Evolutionary conservation across 306 rosid species (phyloP).

Genomic region (Ochetophila trinervis): DNA sequence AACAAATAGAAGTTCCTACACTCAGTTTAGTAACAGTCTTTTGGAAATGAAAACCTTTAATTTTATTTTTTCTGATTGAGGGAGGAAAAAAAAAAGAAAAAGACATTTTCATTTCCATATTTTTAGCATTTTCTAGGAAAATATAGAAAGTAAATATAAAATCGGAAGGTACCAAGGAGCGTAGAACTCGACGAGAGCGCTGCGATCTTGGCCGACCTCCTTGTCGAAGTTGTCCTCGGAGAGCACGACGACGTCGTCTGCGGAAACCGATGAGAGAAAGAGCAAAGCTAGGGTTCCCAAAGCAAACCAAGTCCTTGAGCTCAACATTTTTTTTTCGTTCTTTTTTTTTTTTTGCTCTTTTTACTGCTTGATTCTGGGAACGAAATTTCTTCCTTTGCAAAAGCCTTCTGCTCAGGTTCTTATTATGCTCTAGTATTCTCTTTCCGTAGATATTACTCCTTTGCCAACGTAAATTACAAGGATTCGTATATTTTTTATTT

Average conservation of each 20-base stretch:
- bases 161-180: constrained; percentile 70
- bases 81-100: neutral
- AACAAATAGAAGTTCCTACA: neutral
- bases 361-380: neutral
- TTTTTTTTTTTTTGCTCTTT: neutral
- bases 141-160: neutral
- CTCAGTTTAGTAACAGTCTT: neutral
- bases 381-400: neutral
- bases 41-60: neutral
- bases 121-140: neutral
- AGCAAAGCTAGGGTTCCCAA: constrained; percentile 43
- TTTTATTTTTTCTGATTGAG: too few relatives aligned
- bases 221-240: constrained; percentile 56
- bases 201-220: constrained; percentile 83
- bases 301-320: constrained; percentile 33
- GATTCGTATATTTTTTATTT: too few relatives aligned
- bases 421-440: too few relatives aligned
- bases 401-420: neutral
- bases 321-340: constrained; percentile 34
- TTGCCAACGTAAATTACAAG: too few relatives aligned
- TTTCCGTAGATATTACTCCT: too few relatives aligned
- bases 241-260: constrained; percentile 70
- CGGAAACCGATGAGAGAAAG: constrained; percentile 42
- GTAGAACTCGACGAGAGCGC: constrained; percentile 84
- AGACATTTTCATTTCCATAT: neutral